phyloP scores from a whole-genome alignment of 352 stramenopile species.

The Phytopythium boreale region DNA sequence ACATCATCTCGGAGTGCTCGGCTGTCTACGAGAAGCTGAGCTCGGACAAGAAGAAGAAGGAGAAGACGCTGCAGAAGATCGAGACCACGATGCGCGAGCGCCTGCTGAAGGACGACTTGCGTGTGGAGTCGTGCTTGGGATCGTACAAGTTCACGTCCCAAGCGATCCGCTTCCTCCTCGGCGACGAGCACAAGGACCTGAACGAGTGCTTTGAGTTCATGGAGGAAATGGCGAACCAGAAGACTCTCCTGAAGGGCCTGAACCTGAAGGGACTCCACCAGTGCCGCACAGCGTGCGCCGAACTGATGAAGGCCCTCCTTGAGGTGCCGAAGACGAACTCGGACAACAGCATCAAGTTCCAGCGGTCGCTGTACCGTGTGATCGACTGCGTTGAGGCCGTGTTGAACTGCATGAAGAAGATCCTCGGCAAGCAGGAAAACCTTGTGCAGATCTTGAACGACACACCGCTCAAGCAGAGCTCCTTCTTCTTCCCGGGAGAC shows the following conservation, averaged over 20 bases:
- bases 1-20: constrained; percentile 81
- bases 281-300: constrained; percentile 56
- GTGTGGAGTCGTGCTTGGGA: constrained; percentile 74
- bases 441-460: constrained; percentile 85
- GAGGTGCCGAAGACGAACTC: constrained; percentile 75
- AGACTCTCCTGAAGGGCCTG: constrained; percentile 76
- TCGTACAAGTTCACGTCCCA: constrained; percentile 89
- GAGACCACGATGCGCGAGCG: constrained; percentile 83
- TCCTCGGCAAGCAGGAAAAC: constrained; percentile 82
- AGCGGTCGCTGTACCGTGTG: constrained; percentile 77
- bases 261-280: constrained; percentile 81
- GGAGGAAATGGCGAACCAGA: constrained; percentile 73
- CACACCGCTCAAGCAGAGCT: constrained; percentile 82
- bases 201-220: constrained; percentile 87
- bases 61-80: constrained; percentile 85
- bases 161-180: constrained; percentile 70
- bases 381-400: constrained; percentile 84
- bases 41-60: constrained; percentile 88
- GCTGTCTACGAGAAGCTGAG: constrained; percentile 81
- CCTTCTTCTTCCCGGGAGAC: constrained; percentile 87
- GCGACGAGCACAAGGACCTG: constrained; percentile 81
- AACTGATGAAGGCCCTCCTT: constrained; percentile 85
- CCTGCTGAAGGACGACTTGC: constrained; percentile 82
- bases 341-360: constrained; percentile 87
- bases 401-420: constrained; percentile 82